Conservation (phyloP, 2,329 filamentous ascomycete genomes). For the Clathrospora elynae region DNA sequence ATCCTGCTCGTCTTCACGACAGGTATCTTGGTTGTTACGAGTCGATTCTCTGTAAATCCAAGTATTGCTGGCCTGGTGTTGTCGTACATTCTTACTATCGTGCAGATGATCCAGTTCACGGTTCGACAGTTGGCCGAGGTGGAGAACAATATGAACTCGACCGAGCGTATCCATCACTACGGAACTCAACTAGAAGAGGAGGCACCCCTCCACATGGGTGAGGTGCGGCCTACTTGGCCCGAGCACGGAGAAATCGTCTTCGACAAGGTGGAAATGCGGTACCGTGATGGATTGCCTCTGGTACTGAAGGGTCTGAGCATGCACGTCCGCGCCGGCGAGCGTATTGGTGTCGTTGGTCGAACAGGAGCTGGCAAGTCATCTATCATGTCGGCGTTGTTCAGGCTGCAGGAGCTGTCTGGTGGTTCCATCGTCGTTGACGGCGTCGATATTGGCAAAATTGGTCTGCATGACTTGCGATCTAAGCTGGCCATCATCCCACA, state of each 20-base stretch:
- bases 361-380: slow-evolving; percentile 83
- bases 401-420: slow-evolving; percentile 61
- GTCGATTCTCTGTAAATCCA: slow-evolving; percentile 81
- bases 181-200: slow-evolving; percentile 86
- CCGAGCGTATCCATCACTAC: slow-evolving; percentile 90
- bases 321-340: slow-evolving; percentile 75
- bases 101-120: slow-evolving; percentile 95
- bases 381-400: slow-evolving; percentile 83
- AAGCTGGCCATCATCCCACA: slow-evolving; percentile 83
- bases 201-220: slow-evolving; percentile 75
- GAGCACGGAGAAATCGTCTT: slow-evolving; percentile 73
- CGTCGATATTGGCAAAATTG: slow-evolving; percentile 69
- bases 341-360: slow-evolving; percentile 79
- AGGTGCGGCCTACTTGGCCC: slow-evolving; percentile 79
- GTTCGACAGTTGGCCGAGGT: slow-evolving; percentile 93
- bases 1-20: slow-evolving; percentile 84
- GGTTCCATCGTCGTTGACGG: slow-evolving; percentile 57
- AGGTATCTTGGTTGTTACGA: slow-evolving; percentile 89
- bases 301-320: slow-evolving; percentile 61
- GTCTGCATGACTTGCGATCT: slow-evolving; percentile 75
- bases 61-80: slow-evolving; percentile 87
- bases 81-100: slow-evolving; percentile 90
- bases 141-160: slow-evolving; percentile 97
- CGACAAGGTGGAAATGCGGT: slow-evolving; percentile 58
- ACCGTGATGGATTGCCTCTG: slow-evolving; percentile 55